Evolutionary conservation across 768 basidiomycete species (phyloP).

Genomic region (Lactifluus hygrophoroides): DNA sequence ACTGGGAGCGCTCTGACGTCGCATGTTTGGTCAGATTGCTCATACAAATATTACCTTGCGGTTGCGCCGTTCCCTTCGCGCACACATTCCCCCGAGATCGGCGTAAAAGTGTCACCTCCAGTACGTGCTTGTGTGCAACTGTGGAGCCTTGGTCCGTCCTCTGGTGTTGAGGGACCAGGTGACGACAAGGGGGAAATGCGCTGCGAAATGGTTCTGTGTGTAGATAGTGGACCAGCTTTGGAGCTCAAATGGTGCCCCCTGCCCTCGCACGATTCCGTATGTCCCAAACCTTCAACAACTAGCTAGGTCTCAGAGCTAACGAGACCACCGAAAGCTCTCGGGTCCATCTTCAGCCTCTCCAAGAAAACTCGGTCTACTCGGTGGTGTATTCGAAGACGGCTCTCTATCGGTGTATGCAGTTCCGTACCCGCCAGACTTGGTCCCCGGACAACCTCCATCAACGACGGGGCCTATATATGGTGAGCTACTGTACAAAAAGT

Average conservation of each 20-base stretch:
- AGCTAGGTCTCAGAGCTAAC: not conserved
- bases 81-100: constrained; percentile 57
- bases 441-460: not conserved
- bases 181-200: constrained; percentile 41
- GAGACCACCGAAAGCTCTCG: not conserved
- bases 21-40: constrained; percentile 33
- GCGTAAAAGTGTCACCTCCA: constrained; percentile 47
- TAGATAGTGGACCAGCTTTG: constrained; percentile 72
- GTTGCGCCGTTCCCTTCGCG: constrained; percentile 65
- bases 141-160: constrained; percentile 50
- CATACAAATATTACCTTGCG: constrained; percentile 72
- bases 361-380: constrained; percentile 74
- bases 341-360: constrained; percentile 20
- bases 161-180: not conserved
- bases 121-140: constrained; percentile 72
- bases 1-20: not conserved
- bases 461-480: constrained; percentile 10
- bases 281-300: constrained; percentile 18
- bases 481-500: not conserved
- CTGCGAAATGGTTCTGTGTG: constrained; percentile 81
- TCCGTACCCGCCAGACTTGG: constrained; percentile 63
- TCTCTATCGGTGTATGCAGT: constrained; percentile 69
- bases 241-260: constrained; percentile 92
- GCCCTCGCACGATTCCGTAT: constrained; percentile 60
- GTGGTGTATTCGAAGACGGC: constrained; percentile 83